Conservation (phyloP, 2,329 filamentous ascomycete genomes). For the Botrytis byssoidea region DNA sequence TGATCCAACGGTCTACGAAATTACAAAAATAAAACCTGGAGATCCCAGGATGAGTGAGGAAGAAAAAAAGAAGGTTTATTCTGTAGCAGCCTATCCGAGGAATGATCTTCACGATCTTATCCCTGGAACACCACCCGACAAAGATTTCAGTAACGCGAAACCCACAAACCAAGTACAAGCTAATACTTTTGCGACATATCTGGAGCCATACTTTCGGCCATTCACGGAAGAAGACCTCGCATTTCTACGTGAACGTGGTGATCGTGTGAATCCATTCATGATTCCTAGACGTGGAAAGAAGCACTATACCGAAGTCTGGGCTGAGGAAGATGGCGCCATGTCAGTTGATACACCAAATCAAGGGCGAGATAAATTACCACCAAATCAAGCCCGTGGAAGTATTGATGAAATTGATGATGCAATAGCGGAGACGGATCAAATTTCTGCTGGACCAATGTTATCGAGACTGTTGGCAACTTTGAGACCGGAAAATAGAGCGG, state of each 20-base stretch:
- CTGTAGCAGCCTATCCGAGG: conserved; percentile 78
- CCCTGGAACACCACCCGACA: conserved; percentile 84
- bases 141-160: conserved; percentile 93
- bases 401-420: conserved; percentile 87
- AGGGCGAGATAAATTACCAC: conserved; percentile 63
- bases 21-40: conserved; percentile 60
- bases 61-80: conserved; percentile 85
- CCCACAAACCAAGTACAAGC: conserved; percentile 93
- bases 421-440: conserved; percentile 80
- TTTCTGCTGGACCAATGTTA: conserved; percentile 85
- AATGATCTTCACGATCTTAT: conserved; percentile 81
- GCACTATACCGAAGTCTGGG: conserved; percentile 88
- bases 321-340: conserved; percentile 85
- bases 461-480: conserved; percentile 77
- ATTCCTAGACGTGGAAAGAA: conserved; percentile 82
- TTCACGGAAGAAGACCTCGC: conserved; percentile 92
- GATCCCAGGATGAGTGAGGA: conserved; percentile 72
- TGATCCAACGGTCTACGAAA: conserved; percentile 93
- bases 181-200: conserved; percentile 85
- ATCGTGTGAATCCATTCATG: conserved; percentile 78
- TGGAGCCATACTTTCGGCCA: conserved; percentile 86
- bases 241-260: conserved; percentile 86
- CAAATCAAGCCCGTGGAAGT: conserved; percentile 79
- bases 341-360: conserved; percentile 65
- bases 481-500: conserved; percentile 68